phyloP scores from a whole-genome alignment of 192 early-diverging fungal genomes.

The Borealophlyctis nickersoniae region DNA sequence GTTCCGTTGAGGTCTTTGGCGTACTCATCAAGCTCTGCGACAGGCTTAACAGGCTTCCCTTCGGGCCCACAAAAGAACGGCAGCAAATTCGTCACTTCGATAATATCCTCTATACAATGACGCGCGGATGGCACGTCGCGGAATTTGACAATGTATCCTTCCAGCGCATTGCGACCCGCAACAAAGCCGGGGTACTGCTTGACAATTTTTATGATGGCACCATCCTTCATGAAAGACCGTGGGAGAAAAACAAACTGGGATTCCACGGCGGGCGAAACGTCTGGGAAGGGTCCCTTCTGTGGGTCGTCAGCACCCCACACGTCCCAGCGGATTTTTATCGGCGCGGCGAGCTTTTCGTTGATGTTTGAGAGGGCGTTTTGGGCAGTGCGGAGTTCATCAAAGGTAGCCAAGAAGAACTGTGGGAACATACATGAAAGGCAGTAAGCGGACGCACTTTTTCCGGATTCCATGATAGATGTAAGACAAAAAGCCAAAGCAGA shows the following conservation, averaged over 20 bases:
- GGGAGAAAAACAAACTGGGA: conserved; percentile 10
- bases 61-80: conserved; percentile 14
- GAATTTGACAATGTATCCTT: conserved; percentile 16
- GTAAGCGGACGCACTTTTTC: too few relatives aligned
- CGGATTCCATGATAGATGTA: not conserved
- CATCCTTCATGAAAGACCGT: conserved; percentile 7
- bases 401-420: conserved; percentile 13
- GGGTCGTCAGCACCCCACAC: conserved; percentile 7
- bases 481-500: not conserved
- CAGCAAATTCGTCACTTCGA: conserved; percentile 12
- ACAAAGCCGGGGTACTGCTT: not conserved
- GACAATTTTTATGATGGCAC: conserved; percentile 5
- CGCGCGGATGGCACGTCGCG: not conserved
- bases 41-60: conserved; percentile 9
- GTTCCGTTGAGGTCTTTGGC: not conserved
- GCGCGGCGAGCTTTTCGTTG: conserved; percentile 1
- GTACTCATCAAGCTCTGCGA: conserved; percentile 1
- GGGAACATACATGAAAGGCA: not conserved
- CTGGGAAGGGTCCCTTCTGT: conserved; percentile 15
- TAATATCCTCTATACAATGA: conserved; percentile 6
- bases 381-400: not conserved
- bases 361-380: not conserved
- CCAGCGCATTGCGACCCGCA: not conserved
- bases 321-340: conserved; percentile 11
- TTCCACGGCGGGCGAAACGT: conserved; percentile 14